Base-by-base conservation (phyloP, 2,329 filamentous ascomycete genomes). In the Podosphaera aphanis region DNA sequence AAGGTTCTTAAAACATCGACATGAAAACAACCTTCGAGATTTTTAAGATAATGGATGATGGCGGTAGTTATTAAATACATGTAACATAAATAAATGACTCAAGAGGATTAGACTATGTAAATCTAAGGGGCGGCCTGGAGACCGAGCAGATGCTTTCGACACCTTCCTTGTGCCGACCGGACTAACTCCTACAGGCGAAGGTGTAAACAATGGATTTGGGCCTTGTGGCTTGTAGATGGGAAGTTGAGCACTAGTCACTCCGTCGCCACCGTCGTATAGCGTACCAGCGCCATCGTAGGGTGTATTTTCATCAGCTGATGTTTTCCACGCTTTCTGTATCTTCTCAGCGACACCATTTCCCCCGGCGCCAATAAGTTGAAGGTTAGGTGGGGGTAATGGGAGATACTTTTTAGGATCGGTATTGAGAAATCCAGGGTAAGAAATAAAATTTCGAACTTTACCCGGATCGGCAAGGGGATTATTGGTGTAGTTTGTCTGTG, bases 281-380 rank as follows among this genome's bases (percentile, higher is more conserved):
- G 53, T 59, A 1, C 66, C 65, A 36, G 59, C 65, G 0, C 65
- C 66, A 52, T 67, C 64, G 48, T 69, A 69, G 0, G 66, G 66
- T 0, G 62, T 66, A 3, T 39, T 6, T 2, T 55, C 52, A 1
- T 50, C 50, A 11, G 50, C 53, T 3, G 51, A 46, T 2, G 48
- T 47, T 20, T 52, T 45, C 64, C 64, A 66, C 6, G 52, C 47
- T 3, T 55, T 41, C 19, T 55, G 54, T 10, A 66, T 56, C 0
- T 29, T 47, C 1, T 60, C 55, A 39, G 63, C 55, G 2, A 68
- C 56, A 0, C 60, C 60, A n/a, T 60, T 49, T 0, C 64, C 64
- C 10, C 65, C 63, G 1, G 66, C 64, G 5, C 66, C 66, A 3
- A 57, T 55, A 4, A 69, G 56, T 45, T 63, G 56, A 15, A 63